phyloP scores from a whole-genome alignment of 352 stramenopile species.

The Blastocystis sp. region DNA sequence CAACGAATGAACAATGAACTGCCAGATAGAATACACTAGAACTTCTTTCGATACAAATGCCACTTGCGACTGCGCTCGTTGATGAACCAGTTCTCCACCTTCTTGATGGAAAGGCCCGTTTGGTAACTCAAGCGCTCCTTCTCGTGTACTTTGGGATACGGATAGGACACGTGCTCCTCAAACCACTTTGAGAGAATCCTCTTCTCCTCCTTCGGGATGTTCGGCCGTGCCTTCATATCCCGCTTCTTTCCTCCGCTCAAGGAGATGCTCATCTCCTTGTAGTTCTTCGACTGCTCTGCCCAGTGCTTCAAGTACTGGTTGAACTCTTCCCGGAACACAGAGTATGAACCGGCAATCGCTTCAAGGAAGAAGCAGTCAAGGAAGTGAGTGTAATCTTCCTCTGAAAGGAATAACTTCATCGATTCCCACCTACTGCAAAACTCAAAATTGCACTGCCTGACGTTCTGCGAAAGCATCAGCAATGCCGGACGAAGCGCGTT shows the following conservation, averaged over 20 bases:
- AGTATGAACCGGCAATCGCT: neutral
- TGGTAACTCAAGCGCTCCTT: slow-evolving; percentile 34
- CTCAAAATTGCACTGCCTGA: slow-evolving; percentile 1
- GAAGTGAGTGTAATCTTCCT: neutral
- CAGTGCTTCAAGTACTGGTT: neutral
- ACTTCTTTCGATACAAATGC: slow-evolving; percentile 29
- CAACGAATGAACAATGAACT: neutral
- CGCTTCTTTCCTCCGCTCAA: neutral
- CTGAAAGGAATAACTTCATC: slow-evolving; percentile 1
- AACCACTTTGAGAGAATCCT: slow-evolving; percentile 33
- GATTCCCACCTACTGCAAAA: slow-evolving; percentile 20
- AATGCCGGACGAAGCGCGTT: neutral
- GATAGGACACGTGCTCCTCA: neutral
- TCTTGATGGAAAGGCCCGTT: slow-evolving; percentile 31
- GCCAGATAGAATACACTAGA: neutral
- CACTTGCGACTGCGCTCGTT: slow-evolving; percentile 62
- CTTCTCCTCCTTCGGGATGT: slow-evolving; percentile 41
- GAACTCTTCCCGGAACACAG: neutral
- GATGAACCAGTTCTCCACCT: slow-evolving; percentile 64
- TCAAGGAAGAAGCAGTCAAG: slow-evolving; percentile 31
- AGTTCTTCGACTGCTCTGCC: neutral
- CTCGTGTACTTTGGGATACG: slow-evolving; percentile 13
- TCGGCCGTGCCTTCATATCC: slow-evolving; percentile 6
- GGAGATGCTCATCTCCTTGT: neutral
- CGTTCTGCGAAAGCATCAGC: neutral